Evolutionary conservation across 2,329 filamentous ascomycete genomes (phyloP), one percentile per base, ranked within the genome.

Genomic region (Harringtonia aguacate): DNA sequence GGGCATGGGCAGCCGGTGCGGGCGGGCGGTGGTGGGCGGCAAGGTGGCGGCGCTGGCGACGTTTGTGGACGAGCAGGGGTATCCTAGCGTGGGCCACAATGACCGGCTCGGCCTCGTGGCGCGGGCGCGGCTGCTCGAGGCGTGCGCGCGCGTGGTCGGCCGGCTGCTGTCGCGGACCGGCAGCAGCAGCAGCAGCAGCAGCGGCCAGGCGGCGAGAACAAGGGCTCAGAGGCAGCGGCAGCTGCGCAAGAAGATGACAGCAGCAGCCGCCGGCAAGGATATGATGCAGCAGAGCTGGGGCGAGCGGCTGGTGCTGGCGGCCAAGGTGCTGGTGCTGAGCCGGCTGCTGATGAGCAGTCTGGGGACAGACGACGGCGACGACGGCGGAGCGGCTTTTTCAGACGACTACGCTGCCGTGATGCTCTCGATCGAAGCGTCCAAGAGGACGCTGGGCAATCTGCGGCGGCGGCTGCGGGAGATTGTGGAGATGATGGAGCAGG

Each of bases 321-420:
- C 86, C 4, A 94, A 86, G 61, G 68, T 86, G 2, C 68, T 90
- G 38, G 82, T 94, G 13, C 66, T 95, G 34, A 81, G 82, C 31
- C 72, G 88, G 30, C 65, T 94, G 42, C 64, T 95, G 45, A 72
- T 82, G 48, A 90, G 86, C 56, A 83, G 79, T 45, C 69, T 95
- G 8, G 73, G 73, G n/a, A n/a, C n/a, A n/a, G n/a, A n/a, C n/a
- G n/a, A n/a, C 4, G 73, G 82, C 41, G 57, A 61, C 17, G 49
- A 42, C 6, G 46, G n/a, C n/a, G n/a, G n/a, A n/a, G n/a, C n/a
- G n/a, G n/a, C n/a, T n/a, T n/a, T n/a, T n/a, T n/a, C n/a, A n/a
- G n/a, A n/a, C 49, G n/a, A 29, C 17, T 21, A 64, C 8, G 51
- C 56, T 2, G 59, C 63, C 4, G 56, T 62, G 5, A 57, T 53